A percentile compares a stretch with the other conserved stretches of the same genome.
Conservation (phyloP, 164 flowering plant species). For the grape (Vitis vinifera) region ASM3070453v1 NC_081817.1:22361001-22361500, state of each 20-base stretch:
- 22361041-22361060: no score
- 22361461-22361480: slow-evolving; percentile 17
- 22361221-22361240: no score
- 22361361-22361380: slow-evolving; percentile 97
- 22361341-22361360: slow-evolving; percentile 49
- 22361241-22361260: slow-evolving; percentile 55
- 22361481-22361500: slow-evolving; percentile 62
- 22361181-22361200: no score
- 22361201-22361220: no score
- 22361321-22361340: slow-evolving; percentile 45
- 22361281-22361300: slow-evolving; percentile 37
- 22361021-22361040: no score
- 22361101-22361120: no score
- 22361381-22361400: slow-evolving; percentile 54
- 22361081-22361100: no score
- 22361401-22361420: neutral
- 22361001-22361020: no score
- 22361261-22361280: slow-evolving; percentile 69
- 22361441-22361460: neutral
- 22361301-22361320: slow-evolving; percentile 49
- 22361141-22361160: no score
- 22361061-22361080: no score
- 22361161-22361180: no score
- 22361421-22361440: neutral
- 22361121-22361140: no score